Base-by-base conservation (phyloP, 768 basidiomycete species). In the Russula sp. region DNA sequence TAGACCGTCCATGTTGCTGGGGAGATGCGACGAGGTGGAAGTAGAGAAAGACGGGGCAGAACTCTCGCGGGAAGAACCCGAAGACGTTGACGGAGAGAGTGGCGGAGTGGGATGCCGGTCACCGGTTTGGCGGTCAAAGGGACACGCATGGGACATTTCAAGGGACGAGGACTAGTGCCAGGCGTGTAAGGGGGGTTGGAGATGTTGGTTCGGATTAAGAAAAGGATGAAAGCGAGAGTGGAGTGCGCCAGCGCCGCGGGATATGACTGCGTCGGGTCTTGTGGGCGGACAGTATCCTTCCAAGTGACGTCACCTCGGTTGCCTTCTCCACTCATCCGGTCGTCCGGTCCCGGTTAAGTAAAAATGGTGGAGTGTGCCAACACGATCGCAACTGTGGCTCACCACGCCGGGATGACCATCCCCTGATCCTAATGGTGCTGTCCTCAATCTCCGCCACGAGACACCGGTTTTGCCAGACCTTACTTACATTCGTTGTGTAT, bases 51-150 rank as follows among this genome's bases (percentile, higher is more conserved):
- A 59, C 4, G 53, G 48, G 16, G 50, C 8, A 53, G 65, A 63
- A 28, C 65, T 62, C n/a, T 49, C 32, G 24, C 28, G 61, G 56
- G 65, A 62, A 14, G 59, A 56, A 50, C 52, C 50, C 34, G 58
- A 59, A 16, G 67, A 68, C 24, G 53, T 51, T 2, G 67, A 62
- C 10, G 67, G 67, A 7, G 67, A 68, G 14, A 68, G 55, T 11
- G 67, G 67, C 20, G 67, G 67, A 24, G 67, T 68, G 30, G 48
- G 40, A 18, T 56, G 61, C 26, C 52, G 30, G 50, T 57, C 49
- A 50, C 28, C 14, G 22, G 49, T n/a, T 18, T 52, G 18, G 42
- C 48, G 18, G 42, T 57, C 50, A 14, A 54, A 48, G n/a, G 32
- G 59, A 44, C 53, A 42, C 18, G 65, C 61, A 68, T 66, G 9